phyloP scores from a whole-genome alignment of 805 yeast species.

The Sugiyamaella americana region DNA sequence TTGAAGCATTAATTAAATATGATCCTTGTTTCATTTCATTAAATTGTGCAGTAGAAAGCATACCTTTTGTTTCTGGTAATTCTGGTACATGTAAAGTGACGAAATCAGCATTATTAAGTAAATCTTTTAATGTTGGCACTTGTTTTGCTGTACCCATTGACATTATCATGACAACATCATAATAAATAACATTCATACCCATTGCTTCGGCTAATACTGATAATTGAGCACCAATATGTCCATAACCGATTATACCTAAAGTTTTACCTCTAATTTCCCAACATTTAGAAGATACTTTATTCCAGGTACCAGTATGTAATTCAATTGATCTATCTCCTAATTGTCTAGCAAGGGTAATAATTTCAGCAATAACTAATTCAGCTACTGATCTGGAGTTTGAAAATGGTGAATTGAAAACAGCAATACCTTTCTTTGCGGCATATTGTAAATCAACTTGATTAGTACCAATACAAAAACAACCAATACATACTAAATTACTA shows the following conservation, averaged over 20 bases:
- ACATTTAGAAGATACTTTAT: constrained; percentile 88
- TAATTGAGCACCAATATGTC: constrained; percentile 96
- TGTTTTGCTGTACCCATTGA: constrained; percentile 94
- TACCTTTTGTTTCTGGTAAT: constrained; percentile 82
- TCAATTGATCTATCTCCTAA: constrained; percentile 94
- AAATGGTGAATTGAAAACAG: constrained; percentile 97
- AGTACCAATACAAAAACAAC: constrained; percentile 99
- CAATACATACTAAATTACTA: constrained; percentile 80
- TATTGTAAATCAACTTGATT: constrained; percentile 91
- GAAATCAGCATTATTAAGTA: constrained; percentile 76
- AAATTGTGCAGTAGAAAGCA: constrained; percentile 84
- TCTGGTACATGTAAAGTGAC: constrained; percentile 94
- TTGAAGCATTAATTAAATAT: constrained; percentile 88
- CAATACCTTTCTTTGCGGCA: constrained; percentile 90
- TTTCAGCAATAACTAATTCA: constrained; percentile 92
- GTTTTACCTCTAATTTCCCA: constrained; percentile 99
- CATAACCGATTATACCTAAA: constrained; percentile 93
- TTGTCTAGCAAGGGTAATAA: constrained; percentile 91
- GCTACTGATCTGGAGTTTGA: constrained; percentile 98
- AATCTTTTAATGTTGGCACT: constrained; percentile 76
- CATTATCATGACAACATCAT: constrained; percentile 91
- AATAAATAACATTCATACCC: constrained; percentile 95
- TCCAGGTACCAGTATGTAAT: constrained; percentile 96
- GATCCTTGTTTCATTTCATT: constrained; percentile 96
- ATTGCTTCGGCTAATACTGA: constrained; percentile 94